Conservation (phyloP, 768 basidiomycete genomes). For the Grammothele lineata region DNA sequence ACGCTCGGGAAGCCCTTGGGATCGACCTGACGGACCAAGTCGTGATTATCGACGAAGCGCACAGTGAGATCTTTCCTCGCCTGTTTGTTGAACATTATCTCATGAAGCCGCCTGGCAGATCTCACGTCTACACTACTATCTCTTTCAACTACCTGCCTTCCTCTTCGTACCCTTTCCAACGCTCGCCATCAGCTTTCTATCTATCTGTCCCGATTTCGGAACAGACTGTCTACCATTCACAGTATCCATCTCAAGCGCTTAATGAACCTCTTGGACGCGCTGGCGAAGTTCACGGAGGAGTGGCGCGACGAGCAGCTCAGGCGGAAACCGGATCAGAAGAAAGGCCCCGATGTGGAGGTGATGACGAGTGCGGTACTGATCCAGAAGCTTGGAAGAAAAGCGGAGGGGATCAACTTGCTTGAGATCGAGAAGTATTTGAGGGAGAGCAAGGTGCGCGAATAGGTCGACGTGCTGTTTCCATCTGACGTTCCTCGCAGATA, state of each 20-base stretch:
- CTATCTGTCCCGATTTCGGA: slow-evolving; percentile 76
- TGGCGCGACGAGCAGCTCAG: slow-evolving; percentile 40
- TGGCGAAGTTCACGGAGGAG: slow-evolving; percentile 53
- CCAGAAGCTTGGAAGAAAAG: slow-evolving; percentile 59
- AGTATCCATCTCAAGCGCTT: slow-evolving; percentile 78
- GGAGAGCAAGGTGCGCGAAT: slow-evolving; percentile 76
- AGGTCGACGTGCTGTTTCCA: too few species aligned
- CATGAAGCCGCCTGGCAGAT: slow-evolving; percentile 42
- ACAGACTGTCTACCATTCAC: slow-evolving; percentile 69
- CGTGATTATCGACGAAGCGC: slow-evolving; percentile 93
- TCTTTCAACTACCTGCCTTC: slow-evolving; percentile 69
- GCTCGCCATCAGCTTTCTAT: slow-evolving; percentile 72
- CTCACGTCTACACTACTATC: slow-evolving; percentile 87
- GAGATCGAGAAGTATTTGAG: slow-evolving; percentile 80
- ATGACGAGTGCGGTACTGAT: slow-evolving; percentile 66
- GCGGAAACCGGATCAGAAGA: background rate
- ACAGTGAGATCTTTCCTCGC: slow-evolving; percentile 57
- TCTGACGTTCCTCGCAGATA: slow-evolving; percentile 36
- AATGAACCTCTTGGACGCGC: slow-evolving; percentile 63
- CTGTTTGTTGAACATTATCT: background rate
- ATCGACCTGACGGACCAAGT: slow-evolving; percentile 84
- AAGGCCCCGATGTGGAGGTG: slow-evolving; percentile 42
- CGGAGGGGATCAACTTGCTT: slow-evolving; percentile 74
- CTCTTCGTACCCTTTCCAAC: slow-evolving; percentile 48
- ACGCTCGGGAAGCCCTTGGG: slow-evolving; percentile 80